phyloP scores from a whole-genome alignment of 2,329 filamentous ascomycete species.

The Sporothrix curviconia region DNA sequence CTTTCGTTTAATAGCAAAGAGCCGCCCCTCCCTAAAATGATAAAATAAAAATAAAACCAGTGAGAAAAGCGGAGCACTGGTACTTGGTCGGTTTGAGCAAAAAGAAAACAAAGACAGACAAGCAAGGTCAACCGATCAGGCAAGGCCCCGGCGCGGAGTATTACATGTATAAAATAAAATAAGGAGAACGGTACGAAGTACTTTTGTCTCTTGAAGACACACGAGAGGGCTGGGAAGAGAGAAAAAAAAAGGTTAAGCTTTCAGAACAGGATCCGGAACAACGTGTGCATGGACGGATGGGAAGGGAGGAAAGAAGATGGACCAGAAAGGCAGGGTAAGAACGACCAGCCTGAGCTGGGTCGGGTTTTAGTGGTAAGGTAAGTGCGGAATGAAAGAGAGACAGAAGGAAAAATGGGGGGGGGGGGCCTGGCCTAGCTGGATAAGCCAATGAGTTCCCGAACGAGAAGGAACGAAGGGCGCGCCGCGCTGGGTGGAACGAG shows the following conservation, averaged over 20 bases:
- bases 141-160: background rate
- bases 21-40: conserved; percentile 5
- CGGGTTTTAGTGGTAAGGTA: conserved; percentile 32
- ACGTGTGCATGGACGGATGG: background rate
- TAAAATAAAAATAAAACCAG: background rate
- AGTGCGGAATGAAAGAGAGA: conserved; percentile 44
- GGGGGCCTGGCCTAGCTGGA: conserved; percentile 37
- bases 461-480: conserved; percentile 30
- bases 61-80: conserved; percentile 3
- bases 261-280: background rate
- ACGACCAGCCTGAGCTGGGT: conserved; percentile 30
- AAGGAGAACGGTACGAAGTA: background rate
- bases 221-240: background rate
- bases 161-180: background rate
- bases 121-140: background rate
- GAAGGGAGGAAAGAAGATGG: background rate
- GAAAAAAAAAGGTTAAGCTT: conserved; percentile 5
- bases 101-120: conserved; percentile 11
- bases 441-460: conserved; percentile 34
- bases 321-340: background rate
- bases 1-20: too few relatives aligned
- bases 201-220: too few relatives aligned
- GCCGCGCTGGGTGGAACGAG: conserved; percentile 5
- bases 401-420: conserved; percentile 30
- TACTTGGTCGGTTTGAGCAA: background rate